Conservation (phyloP, 1,284 basidiomycete genomes). For the Athelia sp. region DNA sequence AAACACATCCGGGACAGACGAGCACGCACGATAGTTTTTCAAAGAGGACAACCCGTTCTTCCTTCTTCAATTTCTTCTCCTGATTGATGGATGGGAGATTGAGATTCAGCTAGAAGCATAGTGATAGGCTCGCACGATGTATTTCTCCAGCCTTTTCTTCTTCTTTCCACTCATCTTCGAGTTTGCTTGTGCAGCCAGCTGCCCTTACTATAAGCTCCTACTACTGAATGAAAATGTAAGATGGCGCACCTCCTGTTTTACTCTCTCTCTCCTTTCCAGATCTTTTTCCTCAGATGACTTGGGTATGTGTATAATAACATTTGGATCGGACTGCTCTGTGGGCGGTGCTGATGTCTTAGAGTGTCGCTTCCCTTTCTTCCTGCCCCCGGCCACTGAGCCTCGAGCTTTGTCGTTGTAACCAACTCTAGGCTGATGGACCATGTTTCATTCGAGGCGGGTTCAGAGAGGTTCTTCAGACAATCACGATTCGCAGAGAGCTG, state of each 20-base stretch:
- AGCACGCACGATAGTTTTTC: conserved; percentile 70
- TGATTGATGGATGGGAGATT: conserved; percentile 21
- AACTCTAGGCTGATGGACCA: conserved; percentile 23
- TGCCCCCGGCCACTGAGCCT: conserved; percentile 46
- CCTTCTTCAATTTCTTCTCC: conserved; percentile 86
- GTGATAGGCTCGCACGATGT: conserved; percentile 53
- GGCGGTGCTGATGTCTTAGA: conserved; percentile 11
- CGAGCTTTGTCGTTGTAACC: conserved; percentile 62
- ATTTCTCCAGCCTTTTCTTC: conserved; percentile 78
- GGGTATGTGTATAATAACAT: conserved; percentile 51
- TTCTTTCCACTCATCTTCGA: conserved; percentile 76
- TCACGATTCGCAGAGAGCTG: too few relatives aligned
- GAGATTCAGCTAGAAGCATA: neutral
- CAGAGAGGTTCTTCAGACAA: too few relatives aligned
- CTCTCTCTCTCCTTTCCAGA: conserved; percentile 48
- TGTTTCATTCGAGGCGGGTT: too few relatives aligned
- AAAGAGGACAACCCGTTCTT: conserved; percentile 68
- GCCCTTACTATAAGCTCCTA: conserved; percentile 3
- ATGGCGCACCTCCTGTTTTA: conserved; percentile 56
- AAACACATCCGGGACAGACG: conserved; percentile 1
- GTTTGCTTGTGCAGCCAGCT: conserved; percentile 57
- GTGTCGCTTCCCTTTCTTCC: conserved; percentile 48
- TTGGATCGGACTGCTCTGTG: conserved; percentile 37
- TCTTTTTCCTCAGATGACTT: conserved; percentile 64
- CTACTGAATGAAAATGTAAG: conserved; percentile 2